Percentiles rank a stretch among this genome's conserved stretches.
Conservation (phyloP, 225 moss, liverwort and hornwort species). For the Takakia lepidozioides region DNA sequence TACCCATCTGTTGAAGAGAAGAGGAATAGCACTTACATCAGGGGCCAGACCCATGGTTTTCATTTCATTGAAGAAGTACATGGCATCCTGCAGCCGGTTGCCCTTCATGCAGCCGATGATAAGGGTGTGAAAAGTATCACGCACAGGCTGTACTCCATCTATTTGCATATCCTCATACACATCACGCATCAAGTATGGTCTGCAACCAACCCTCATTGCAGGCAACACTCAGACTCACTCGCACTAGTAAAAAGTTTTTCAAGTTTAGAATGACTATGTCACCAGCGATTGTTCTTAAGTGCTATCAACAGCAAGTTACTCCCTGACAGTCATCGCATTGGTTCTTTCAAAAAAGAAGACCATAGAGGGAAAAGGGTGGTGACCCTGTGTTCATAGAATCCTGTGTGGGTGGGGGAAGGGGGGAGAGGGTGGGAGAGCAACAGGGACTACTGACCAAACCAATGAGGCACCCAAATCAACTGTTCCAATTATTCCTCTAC, state of each 20-base stretch:
- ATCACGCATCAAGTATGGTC: slow-evolving; percentile 57
- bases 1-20: not conserved
- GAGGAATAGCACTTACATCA: slow-evolving; percentile 37
- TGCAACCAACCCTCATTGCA: slow-evolving; percentile 13
- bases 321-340: not conserved
- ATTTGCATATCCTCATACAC: slow-evolving; percentile 84
- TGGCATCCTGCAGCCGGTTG: slow-evolving; percentile 60
- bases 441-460: no score
- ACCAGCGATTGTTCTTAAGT: no score
- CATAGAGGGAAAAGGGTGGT: no score
- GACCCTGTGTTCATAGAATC: no score
- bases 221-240: not conserved
- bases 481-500: no score
- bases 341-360: no score
- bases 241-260: not conserved
- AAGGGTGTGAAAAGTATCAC: slow-evolving; percentile 60
- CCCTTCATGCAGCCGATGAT: slow-evolving; percentile 57
- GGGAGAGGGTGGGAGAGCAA: no score
- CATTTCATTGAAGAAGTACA: slow-evolving; percentile 89
- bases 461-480: no score
- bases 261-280: no score
- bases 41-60: slow-evolving; percentile 78
- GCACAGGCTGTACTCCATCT: slow-evolving; percentile 66
- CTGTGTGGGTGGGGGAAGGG: no score
- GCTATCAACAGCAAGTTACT: not conserved